Evolutionary conservation across 148 eudicot species (phyloP).

Genomic region (Selenicereus undatus): DNA sequence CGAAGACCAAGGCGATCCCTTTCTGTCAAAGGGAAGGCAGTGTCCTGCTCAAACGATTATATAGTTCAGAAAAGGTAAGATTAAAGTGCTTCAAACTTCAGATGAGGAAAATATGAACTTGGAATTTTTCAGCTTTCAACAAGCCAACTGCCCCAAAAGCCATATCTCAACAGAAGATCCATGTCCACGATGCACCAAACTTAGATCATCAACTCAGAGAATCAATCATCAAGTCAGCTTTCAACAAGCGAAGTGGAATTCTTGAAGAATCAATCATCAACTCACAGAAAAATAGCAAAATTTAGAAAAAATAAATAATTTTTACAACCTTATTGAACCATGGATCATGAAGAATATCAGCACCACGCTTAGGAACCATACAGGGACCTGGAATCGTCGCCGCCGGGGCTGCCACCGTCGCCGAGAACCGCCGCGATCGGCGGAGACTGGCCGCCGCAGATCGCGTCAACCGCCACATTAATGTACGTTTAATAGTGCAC

Average conservation of each 20-base stretch:
- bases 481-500: too few species aligned
- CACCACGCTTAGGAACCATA: constrained; percentile 87
- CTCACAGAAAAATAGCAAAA: not conserved
- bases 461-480: constrained; percentile 71
- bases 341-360: constrained; percentile 98
- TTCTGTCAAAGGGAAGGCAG: constrained; percentile 90
- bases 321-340: constrained; percentile 89
- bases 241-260: too few species aligned
- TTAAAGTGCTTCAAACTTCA: not conserved
- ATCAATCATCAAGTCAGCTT: not conserved
- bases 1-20: constrained; percentile 98
- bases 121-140: not conserved
- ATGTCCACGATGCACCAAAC: not conserved
- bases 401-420: constrained; percentile 12
- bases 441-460: constrained; percentile 63
- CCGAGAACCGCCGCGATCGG: constrained; percentile 51
- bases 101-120: not conserved
- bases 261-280: not conserved
- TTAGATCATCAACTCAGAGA: too few species aligned
- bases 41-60: constrained; percentile 52
- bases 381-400: constrained; percentile 78
- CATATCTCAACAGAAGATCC: not conserved
- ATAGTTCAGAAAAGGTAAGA: constrained; percentile 2
- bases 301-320: not conserved
- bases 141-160: not conserved